A percentile compares a stretch with the other conserved stretches of the same genome.
phyloP scores from a whole-genome alignment of 495 filamentous ascomycete species.

The Annulohypoxylon moriforme region DNA sequence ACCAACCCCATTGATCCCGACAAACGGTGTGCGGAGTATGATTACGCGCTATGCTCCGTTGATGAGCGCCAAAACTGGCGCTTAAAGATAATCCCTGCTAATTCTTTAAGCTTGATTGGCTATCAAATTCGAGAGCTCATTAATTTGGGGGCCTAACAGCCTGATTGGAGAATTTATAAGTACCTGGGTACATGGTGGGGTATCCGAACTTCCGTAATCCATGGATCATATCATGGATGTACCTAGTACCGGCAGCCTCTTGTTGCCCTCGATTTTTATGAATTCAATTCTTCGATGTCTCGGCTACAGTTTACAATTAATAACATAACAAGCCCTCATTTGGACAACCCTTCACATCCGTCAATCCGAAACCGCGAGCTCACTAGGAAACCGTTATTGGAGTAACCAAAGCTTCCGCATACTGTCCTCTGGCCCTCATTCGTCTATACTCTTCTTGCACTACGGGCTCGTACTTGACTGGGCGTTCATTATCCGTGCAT shows the following conservation, averaged over 20 bases:
- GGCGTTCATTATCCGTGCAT: slow-evolving; percentile 53
- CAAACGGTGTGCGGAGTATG: slow-evolving; percentile 8
- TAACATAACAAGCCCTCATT: not conserved
- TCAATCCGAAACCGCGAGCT: not conserved
- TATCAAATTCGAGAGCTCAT: slow-evolving; percentile 5
- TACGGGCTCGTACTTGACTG: slow-evolving; percentile 64
- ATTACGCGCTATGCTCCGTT: slow-evolving; percentile 26
- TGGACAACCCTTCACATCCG: not conserved
- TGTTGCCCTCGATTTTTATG: not conserved
- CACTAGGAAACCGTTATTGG: slow-evolving; percentile 20
- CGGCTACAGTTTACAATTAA: not conserved
- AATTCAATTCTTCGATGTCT: not conserved
- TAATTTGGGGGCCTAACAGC: slow-evolving; percentile 16
- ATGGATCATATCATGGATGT: no score
- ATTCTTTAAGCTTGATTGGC: slow-evolving; percentile 18
- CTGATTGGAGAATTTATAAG: slow-evolving; percentile 11
- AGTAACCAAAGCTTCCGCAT: slow-evolving; percentile 46
- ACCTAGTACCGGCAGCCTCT: not conserved
- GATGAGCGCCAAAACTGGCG: slow-evolving; percentile 38
- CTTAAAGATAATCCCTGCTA: slow-evolving; percentile 11
- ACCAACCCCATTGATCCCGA: slow-evolving; percentile 14
- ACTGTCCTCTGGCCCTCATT: slow-evolving; percentile 65
- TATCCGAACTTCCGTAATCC: not conserved
- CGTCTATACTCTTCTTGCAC: slow-evolving; percentile 62
- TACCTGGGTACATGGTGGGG: not conserved